Percentiles rank a stretch among this genome's conserved stretches.
Conservation (phyloP, 2,329 filamentous ascomycete genomes). For the Leptosphaerulina australis region DNA sequence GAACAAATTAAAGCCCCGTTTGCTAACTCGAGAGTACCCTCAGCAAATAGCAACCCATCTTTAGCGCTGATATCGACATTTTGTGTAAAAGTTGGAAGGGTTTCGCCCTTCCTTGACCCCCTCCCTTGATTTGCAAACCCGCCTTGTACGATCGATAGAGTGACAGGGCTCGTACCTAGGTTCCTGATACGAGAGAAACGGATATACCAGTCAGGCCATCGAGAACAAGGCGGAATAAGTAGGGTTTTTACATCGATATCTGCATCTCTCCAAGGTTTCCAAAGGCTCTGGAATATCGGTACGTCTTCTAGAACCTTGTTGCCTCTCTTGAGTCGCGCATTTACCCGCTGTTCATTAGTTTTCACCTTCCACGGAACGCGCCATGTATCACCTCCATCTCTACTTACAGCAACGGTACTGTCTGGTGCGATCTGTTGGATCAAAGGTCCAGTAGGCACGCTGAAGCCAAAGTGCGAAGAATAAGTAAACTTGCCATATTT, state of each 20-base stretch:
- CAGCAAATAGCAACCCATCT: conserved; percentile 6
- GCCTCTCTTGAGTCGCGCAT: neutral
- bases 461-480: conserved; percentile 46
- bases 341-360: neutral
- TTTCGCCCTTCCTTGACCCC: conserved; percentile 25
- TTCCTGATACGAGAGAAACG: conserved; percentile 31
- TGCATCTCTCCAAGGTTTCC: conserved; percentile 42
- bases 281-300: conserved; percentile 25
- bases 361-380: conserved; percentile 46
- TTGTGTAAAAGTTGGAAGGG: conserved; percentile 16
- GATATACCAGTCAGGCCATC: conserved; percentile 43
- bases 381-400: conserved; percentile 50
- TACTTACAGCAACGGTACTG: conserved; percentile 48
- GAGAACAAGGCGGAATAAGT: conserved; percentile 30
- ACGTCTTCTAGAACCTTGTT: conserved; percentile 13
- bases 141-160: conserved; percentile 28
- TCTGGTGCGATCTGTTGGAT: conserved; percentile 52
- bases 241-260: conserved; percentile 31
- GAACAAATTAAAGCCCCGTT: conserved; percentile 32
- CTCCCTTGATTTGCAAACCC: conserved; percentile 43
- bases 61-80: neutral
- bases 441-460: conserved; percentile 49
- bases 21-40: conserved; percentile 26
- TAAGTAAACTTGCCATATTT: conserved; percentile 48
- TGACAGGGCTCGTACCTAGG: neutral